Percentiles rank a stretch among this genome's conserved stretches.
phyloP scores from a whole-genome alignment of 2,329 filamentous ascomycete genomes.

The Lasiodiplodia sp. region DNA sequence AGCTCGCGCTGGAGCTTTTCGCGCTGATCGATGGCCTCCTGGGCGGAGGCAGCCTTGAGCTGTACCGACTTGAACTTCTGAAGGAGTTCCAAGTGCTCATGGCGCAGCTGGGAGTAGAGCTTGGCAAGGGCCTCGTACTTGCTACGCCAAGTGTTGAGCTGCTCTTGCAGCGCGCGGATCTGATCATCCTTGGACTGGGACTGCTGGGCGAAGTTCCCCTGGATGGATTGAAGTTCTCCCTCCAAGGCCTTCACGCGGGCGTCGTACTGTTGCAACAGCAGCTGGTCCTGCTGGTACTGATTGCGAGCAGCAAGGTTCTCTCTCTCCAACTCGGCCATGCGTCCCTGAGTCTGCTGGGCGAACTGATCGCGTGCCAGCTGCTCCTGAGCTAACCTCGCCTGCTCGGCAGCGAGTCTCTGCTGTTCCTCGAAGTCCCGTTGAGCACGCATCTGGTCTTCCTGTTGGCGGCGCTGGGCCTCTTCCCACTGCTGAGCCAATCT shows the following conservation, averaged over 20 bases:
- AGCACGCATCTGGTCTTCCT: slow-evolving; percentile 82
- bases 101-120: slow-evolving; percentile 92
- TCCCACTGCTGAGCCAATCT: slow-evolving; percentile 88
- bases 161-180: slow-evolving; percentile 89
- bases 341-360: slow-evolving; percentile 91
- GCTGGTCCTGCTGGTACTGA: slow-evolving; percentile 95
- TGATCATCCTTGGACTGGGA: slow-evolving; percentile 91
- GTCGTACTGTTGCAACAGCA: slow-evolving; percentile 97
- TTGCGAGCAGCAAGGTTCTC: slow-evolving; percentile 94
- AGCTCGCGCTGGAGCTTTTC: slow-evolving; percentile 97
- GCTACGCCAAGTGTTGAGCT: slow-evolving; percentile 95
- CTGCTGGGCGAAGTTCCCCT: slow-evolving; percentile 84
- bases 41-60: slow-evolving; percentile 93
- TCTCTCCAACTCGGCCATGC: slow-evolving; percentile 92
- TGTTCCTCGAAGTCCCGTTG: slow-evolving; percentile 98
- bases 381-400: slow-evolving; percentile 90
- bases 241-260: slow-evolving; percentile 91
- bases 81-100: slow-evolving; percentile 92
- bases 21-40: slow-evolving; percentile 92
- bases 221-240: slow-evolving; percentile 81
- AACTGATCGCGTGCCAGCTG: slow-evolving; percentile 87
- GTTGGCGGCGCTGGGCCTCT: slow-evolving; percentile 79
- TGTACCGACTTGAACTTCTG: slow-evolving; percentile 97
- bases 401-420: slow-evolving; percentile 84
- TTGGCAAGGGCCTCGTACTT: slow-evolving; percentile 98